Evolutionary conservation across 257 asterid genomes (phyloP).

Genomic region (Plectranthus barbatus): DNA sequence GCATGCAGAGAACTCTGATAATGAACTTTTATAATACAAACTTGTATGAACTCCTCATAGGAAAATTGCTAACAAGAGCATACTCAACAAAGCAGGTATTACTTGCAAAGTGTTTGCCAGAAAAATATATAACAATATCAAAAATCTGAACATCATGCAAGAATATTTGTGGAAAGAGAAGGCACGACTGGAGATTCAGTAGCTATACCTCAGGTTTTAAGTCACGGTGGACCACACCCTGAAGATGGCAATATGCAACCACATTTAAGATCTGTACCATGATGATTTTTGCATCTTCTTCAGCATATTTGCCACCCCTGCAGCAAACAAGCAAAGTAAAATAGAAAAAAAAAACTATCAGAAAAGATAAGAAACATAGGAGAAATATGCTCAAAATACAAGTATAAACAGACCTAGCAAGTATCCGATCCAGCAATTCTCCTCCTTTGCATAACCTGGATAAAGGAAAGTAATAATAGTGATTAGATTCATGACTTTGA

Average conservation of each 20-base stretch:
- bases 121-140: no score
- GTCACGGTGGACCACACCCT: slow-evolving; percentile 78
- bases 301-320: slow-evolving; percentile 60
- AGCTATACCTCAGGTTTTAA: slow-evolving; percentile 57
- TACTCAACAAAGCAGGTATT: background rate
- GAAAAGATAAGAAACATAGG: background rate
- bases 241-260: slow-evolving; percentile 75
- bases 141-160: no score
- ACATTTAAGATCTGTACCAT: slow-evolving; percentile 51
- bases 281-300: slow-evolving; percentile 53
- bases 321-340: slow-evolving; percentile 3
- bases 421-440: slow-evolving; percentile 69
- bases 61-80: no score
- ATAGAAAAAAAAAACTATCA: background rate
- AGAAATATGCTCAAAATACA: background rate
- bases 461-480: background rate
- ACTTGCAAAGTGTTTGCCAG: no score
- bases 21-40: background rate
- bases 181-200: background rate
- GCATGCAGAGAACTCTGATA: background rate
- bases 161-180: no score
- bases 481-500: background rate
- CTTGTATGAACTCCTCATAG: background rate
- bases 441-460: slow-evolving; percentile 85
- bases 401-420: slow-evolving; percentile 39